These are phyloP conservation scores for Dothistroma septosporum DNA, from an alignment of 2,329 filamentous ascomycete genomes.

Conservation along the genomic window DNA sequence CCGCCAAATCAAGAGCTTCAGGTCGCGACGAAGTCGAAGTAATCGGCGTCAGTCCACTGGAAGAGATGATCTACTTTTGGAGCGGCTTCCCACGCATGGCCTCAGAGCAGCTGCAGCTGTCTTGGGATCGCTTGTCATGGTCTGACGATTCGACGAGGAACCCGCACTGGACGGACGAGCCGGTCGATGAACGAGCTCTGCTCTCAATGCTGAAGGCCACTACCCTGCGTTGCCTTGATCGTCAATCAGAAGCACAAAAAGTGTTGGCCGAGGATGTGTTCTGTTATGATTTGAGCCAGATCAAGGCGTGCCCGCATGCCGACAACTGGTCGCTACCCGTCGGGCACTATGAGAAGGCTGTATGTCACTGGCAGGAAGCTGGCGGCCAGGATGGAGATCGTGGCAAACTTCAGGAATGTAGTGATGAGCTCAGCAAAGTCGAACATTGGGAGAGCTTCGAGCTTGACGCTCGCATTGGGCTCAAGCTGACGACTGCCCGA, in stretches of 20 bases:
- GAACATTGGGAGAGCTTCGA: conserved; percentile 68
- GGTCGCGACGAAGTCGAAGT: conserved; percentile 71
- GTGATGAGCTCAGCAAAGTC: conserved; percentile 62
- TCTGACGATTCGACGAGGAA: conserved; percentile 46
- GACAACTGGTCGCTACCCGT: conserved; percentile 70
- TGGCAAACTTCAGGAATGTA: conserved; percentile 57
- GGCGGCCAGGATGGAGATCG: conserved; percentile 38
- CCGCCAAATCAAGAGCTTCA: conserved; percentile 66
- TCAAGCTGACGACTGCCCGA: conserved; percentile 66
- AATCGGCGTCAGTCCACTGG: conserved; percentile 71
- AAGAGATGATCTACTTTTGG: conserved; percentile 95
- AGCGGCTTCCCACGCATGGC: conserved; percentile 82
- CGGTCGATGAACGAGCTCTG: conserved; percentile 59
- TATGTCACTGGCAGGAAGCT: conserved; percentile 69
- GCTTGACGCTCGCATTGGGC: conserved; percentile 67
- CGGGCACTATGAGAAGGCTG: conserved; percentile 82
- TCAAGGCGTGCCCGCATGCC: conserved; percentile 50
- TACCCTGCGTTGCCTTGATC: conserved; percentile 60
- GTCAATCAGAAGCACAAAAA: conserved; percentile 56
- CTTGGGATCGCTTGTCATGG: conserved; percentile 62
- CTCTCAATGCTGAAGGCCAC: conserved; percentile 63
- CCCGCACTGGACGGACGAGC: conserved; percentile 49
- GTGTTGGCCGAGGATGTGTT: conserved; percentile 62
- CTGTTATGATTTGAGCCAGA: conserved; percentile 49
- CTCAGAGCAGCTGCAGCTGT: conserved; percentile 58